phyloP scores from a whole-genome alignment of 2,329 filamentous ascomycete species.

The Lasiodiplodia gonubiensis region DNA sequence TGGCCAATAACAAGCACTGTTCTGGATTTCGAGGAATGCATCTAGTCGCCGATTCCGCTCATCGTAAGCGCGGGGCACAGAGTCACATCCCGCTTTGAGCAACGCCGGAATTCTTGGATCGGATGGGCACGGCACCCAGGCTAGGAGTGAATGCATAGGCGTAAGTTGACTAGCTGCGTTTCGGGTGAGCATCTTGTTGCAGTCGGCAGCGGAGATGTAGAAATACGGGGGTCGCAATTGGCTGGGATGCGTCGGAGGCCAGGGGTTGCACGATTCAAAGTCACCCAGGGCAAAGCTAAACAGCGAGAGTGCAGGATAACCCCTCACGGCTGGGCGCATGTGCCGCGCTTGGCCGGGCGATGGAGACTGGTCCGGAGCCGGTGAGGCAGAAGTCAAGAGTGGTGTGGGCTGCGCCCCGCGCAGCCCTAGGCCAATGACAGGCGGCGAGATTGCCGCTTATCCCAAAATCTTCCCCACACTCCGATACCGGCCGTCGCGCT shows the following conservation, averaged over 20 bases:
- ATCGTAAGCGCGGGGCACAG: not conserved
- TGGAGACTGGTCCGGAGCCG: not conserved
- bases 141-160: not conserved
- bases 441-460: conserved; percentile 23
- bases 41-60: not conserved
- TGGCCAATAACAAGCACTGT: not conserved
- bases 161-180: conserved; percentile 15
- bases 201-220: not conserved
- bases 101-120: not conserved
- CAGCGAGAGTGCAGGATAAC: not conserved
- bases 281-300: not conserved
- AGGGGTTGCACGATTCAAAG: not conserved
- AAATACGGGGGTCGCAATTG: conserved; percentile 10
- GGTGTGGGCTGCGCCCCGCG: conserved; percentile 11
- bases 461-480: conserved; percentile 26
- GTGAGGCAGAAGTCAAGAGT: conserved; percentile 4
- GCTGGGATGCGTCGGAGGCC: not conserved
- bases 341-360: conserved; percentile 5
- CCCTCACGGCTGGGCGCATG: conserved; percentile 1
- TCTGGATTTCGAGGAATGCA: not conserved
- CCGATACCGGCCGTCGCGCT: conserved; percentile 23
- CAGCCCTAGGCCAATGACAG: conserved; percentile 17
- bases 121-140: not conserved
- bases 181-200: not conserved
- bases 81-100: not conserved